phyloP scores from a whole-genome alignment of 192 early-diverging fungal genomes.

The Podila epicladia region DNA sequence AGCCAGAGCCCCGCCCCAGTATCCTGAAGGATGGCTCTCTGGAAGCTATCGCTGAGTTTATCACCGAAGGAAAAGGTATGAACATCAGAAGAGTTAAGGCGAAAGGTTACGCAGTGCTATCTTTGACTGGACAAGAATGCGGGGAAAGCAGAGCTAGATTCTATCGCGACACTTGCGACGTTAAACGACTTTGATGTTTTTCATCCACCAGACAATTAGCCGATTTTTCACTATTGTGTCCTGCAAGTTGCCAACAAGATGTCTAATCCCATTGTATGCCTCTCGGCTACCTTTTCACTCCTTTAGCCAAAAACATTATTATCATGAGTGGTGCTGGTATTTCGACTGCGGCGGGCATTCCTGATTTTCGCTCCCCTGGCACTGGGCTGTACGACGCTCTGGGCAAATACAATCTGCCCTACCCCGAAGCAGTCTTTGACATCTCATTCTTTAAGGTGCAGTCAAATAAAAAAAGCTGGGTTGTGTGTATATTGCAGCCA shows the following conservation, averaged over 20 bases:
- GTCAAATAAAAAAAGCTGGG: no score
- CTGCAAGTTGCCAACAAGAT: no score
- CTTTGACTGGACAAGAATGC: not conserved
- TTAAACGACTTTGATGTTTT: no score
- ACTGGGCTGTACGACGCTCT: constrained; percentile 95
- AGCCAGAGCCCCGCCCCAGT: constrained; percentile 11
- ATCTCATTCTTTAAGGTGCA: constrained; percentile 85
- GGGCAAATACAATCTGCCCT: constrained; percentile 88
- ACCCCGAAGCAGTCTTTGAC: constrained; percentile 95
- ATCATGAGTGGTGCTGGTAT: constrained; percentile 96
- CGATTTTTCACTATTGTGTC: no score
- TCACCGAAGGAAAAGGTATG: constrained; percentile 54
- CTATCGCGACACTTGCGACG: no score
- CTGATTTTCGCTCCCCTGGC: constrained; percentile 92
- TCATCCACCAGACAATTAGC: no score
- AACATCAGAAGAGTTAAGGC: not conserved
- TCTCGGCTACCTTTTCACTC: no score
- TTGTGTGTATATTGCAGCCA: not conserved
- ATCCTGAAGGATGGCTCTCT: constrained; percentile 42
- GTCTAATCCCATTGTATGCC: no score
- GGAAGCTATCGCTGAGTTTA: constrained; percentile 53
- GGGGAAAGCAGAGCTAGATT: no score
- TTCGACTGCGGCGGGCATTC: constrained; percentile 86
- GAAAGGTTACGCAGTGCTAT: no score
- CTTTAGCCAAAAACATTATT: constrained; percentile 71